These are phyloP conservation scores for Glycyrrhiza uralensis DNA, from an alignment of 306 rosid species.

Conservation along the genomic window DNA sequence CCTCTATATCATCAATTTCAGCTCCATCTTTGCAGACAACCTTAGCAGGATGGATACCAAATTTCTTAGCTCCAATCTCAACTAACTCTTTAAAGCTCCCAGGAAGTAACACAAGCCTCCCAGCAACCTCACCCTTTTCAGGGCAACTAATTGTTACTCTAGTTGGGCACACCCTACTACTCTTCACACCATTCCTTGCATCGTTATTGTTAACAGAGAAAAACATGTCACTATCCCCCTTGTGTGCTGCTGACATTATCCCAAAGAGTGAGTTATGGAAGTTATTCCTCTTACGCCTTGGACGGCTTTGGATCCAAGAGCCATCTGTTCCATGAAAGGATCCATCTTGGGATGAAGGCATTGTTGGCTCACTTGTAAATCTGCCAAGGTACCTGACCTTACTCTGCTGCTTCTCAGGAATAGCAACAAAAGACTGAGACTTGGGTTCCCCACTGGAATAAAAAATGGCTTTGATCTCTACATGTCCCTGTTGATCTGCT, in stretches of 20 bases:
- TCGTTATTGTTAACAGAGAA: constrained; percentile 10
- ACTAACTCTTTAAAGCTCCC: constrained; percentile 57
- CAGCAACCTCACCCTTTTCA: constrained; percentile 50
- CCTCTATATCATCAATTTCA: constrained; percentile 69
- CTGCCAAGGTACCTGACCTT: constrained; percentile 52
- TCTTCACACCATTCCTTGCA: constrained; percentile 23
- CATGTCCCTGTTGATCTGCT: constrained; percentile 84
- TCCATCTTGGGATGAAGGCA: constrained; percentile 43
- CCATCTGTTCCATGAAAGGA: constrained; percentile 41
- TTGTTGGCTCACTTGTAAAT: constrained; percentile 72
- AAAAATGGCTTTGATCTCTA: constrained; percentile 60
- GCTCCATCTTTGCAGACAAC: constrained; percentile 64
- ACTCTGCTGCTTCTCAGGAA: constrained; percentile 37
- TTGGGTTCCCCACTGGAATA: constrained; percentile 38
- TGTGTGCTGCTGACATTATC: constrained; percentile 66
- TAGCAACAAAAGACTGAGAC: constrained; percentile 25
- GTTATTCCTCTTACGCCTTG: constrained; percentile 62
- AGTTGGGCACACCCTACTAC: constrained; percentile 3
- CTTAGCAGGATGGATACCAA: constrained; percentile 39
- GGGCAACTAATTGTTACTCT: constrained; percentile 76
- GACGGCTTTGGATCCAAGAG: constrained; percentile 44
- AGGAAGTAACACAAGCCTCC: constrained; percentile 77
- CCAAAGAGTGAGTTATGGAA: constrained; percentile 79
- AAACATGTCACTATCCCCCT: constrained; percentile 43
- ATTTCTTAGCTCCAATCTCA: constrained; percentile 69